Conservation (phyloP, 2,329 filamentous ascomycete species). For the Hypoxylon sp. region DNA sequence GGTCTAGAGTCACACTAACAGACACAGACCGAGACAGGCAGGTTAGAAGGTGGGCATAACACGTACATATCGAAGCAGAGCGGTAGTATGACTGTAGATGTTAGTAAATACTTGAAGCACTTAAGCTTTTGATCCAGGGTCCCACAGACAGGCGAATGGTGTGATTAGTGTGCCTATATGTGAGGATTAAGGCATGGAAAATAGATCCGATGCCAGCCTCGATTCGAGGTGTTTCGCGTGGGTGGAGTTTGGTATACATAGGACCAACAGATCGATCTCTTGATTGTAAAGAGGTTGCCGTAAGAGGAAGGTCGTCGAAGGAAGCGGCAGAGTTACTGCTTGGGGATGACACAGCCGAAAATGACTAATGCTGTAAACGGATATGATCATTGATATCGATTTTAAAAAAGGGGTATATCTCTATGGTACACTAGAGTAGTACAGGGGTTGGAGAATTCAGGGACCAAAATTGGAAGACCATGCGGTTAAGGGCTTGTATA, state of each 20-base stretch:
- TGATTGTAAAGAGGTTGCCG: conserved; percentile 35
- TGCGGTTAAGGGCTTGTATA: conserved; percentile 29
- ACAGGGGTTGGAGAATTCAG: conserved; percentile 33
- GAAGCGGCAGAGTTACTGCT: conserved; percentile 44
- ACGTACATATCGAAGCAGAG: conserved; percentile 3
- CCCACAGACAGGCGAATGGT: conserved; percentile 21
- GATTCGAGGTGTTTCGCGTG: conserved; percentile 41
- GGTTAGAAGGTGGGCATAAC: conserved; percentile 15
- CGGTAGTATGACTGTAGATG: conserved; percentile 13
- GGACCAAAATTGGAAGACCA: conserved; percentile 26
- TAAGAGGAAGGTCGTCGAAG: conserved; percentile 49
- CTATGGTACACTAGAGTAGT: background rate
- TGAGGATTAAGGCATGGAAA: conserved; percentile 16
- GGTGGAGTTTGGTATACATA: conserved; percentile 36
- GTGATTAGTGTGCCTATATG: conserved; percentile 8
- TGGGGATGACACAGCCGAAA: conserved; percentile 41
- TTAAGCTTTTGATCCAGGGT: conserved; percentile 23
- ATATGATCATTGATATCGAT: conserved; percentile 25
- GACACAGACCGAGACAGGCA: conserved; percentile 36
- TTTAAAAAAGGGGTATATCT: conserved; percentile 25
- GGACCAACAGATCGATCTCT: conserved; percentile 29
- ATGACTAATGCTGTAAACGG: conserved; percentile 36
- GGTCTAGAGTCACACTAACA: conserved; percentile 15
- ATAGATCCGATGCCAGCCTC: conserved; percentile 37
- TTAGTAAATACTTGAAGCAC: conserved; percentile 9